A percentile compares a stretch with the other conserved stretches of the same genome.
Conservation (phyloP, 208 protist genomes). For the Porcisia deanei region DNA sequence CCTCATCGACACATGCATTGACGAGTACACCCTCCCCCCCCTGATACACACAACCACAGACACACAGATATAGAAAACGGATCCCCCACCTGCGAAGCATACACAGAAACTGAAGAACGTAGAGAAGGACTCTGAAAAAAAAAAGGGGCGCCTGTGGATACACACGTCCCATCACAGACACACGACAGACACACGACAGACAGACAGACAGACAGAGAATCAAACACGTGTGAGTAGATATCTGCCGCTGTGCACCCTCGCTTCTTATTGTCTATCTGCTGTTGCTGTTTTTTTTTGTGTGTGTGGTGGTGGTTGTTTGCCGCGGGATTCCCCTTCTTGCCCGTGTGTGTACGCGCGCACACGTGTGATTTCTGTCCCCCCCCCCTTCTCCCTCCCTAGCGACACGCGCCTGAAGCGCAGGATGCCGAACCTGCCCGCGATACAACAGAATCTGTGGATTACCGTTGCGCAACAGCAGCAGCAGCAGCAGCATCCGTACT, state of each 20-base stretch:
- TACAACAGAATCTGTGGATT: neutral
- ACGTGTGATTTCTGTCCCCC: neutral
- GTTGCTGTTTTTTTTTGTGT: too few relatives aligned
- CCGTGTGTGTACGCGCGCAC: too few relatives aligned
- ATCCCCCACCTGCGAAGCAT: too few relatives aligned
- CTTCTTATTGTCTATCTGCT: too few relatives aligned
- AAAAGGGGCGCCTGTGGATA: neutral
- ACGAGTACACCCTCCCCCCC: neutral
- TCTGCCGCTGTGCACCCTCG: too few relatives aligned
- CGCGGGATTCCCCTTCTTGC: neutral
- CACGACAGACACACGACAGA: neutral
- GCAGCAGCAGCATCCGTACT: neutral
- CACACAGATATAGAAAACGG: neutral
- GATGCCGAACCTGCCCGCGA: slow-evolving; percentile 7
- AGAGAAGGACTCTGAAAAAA: too few relatives aligned
- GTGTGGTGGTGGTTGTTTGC: neutral
- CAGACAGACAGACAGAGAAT: neutral
- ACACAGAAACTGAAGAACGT: too few relatives aligned
- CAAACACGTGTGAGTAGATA: neutral
- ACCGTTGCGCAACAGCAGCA: neutral
- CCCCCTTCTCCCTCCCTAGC: neutral
- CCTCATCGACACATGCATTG: too few relatives aligned
- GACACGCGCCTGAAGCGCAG: neutral
- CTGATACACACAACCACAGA: neutral
- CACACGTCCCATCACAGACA: neutral